Conservation (phyloP, 1,284 basidiomycete genomes). For the Ustilago trichophora region DNA sequence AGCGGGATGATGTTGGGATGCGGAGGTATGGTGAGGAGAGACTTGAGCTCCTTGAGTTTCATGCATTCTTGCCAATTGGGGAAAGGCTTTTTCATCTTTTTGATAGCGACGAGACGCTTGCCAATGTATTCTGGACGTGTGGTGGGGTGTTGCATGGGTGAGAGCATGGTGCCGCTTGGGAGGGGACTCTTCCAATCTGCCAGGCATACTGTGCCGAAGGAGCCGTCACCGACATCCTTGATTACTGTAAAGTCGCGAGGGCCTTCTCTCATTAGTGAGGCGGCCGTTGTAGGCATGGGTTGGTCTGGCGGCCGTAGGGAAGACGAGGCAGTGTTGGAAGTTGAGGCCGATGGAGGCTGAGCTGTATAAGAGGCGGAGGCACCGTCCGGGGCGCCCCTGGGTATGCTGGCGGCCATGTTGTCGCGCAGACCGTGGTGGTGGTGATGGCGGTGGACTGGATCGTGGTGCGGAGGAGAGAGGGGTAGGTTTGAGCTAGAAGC, state of each 20-base stretch:
- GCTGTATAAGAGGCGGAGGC: constrained; percentile 7
- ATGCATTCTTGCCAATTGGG: constrained; percentile 97
- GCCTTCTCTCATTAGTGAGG: constrained; percentile 59
- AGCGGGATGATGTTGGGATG: constrained; percentile 98
- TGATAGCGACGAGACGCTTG: constrained; percentile 94
- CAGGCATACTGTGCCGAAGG: constrained; percentile 91
- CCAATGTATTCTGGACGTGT: constrained; percentile 92
- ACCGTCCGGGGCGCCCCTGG: constrained; percentile 8
- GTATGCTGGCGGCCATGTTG: constrained; percentile 9
- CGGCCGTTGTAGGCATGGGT: constrained; percentile 55
- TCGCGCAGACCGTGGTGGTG: constrained; percentile 7
- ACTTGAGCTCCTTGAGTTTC: constrained; percentile 96
- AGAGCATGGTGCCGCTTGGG: constrained; percentile 63
- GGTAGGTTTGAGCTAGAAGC: constrained; percentile 29
- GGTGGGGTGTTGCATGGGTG: constrained; percentile 68
- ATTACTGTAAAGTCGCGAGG: constrained; percentile 62
- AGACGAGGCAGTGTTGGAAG: not conserved
- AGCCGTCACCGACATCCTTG: constrained; percentile 62
- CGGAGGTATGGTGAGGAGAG: constrained; percentile 88
- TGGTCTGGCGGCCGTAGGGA: constrained; percentile 27
- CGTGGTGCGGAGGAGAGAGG: constrained; percentile 22
- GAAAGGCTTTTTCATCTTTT: constrained; percentile 98
- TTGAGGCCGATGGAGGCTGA: not conserved
- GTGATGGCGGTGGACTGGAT: constrained; percentile 14
- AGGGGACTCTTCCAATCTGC: constrained; percentile 98